A percentile compares a stretch with the other conserved stretches of the same genome.
phyloP scores from a whole-genome alignment of 306 rosid genomes.

The Cucurbita ficifolia region DNA sequence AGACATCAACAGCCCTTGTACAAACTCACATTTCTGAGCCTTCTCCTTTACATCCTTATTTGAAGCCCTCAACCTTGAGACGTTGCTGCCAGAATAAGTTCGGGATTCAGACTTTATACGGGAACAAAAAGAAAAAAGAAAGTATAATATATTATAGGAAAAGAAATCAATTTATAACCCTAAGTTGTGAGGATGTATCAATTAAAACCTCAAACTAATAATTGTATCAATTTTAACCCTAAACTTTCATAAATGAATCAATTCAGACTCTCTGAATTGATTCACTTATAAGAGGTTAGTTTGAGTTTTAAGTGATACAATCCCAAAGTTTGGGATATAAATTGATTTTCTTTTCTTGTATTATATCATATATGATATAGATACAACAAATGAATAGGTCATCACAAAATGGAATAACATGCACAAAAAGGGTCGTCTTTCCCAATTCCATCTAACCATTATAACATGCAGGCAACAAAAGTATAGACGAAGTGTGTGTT shows the following conservation, averaged over 20 bases:
- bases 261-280: no score
- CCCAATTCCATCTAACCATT: background rate
- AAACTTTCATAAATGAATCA: no score
- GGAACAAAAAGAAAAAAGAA: background rate
- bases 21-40: conserved; percentile 55
- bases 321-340: no score
- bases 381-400: background rate
- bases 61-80: conserved; percentile 26
- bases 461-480: background rate
- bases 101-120: background rate
- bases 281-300: no score
- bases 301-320: no score
- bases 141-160: background rate
- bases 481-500: background rate
- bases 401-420: background rate
- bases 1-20: conserved; percentile 65
- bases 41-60: conserved; percentile 56
- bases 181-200: background rate
- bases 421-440: background rate
- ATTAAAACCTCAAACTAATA: no score
- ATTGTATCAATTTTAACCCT: no score
- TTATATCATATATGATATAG: no score
- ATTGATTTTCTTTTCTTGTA: no score
- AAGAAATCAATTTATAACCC: background rate
- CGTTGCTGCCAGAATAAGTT: conserved; percentile 29